phyloP scores from a whole-genome alignment of 2,329 filamentous ascomycete species.

The Cercospora janseana region DNA sequence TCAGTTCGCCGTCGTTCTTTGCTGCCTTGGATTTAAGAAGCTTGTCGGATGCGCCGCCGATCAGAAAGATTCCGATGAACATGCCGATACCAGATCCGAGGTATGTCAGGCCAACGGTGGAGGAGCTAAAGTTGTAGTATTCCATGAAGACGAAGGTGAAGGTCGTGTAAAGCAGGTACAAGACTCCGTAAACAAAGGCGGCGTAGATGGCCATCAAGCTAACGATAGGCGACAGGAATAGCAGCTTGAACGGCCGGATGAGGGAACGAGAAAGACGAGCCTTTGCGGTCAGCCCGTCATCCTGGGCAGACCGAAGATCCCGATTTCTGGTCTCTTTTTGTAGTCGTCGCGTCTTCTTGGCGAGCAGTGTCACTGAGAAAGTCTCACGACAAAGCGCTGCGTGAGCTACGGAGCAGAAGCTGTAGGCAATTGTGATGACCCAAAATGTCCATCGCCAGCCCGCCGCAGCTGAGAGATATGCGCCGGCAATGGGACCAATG shows the following conservation, averaged over 20 bases:
- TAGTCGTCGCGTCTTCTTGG: constrained; percentile 45
- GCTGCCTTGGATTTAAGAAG: constrained; percentile 27
- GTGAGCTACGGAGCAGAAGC: constrained; percentile 32
- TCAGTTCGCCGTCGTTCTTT: constrained; percentile 44
- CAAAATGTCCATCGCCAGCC: constrained; percentile 57
- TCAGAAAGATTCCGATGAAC: constrained; percentile 33
- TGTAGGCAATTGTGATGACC: constrained; percentile 43
- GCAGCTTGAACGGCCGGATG: constrained; percentile 54
- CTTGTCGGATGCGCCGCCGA: constrained; percentile 27
- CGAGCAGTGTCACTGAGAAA: constrained; percentile 48
- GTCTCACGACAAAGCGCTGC: constrained; percentile 47
- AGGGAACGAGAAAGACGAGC: constrained; percentile 46
- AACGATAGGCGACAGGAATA: constrained; percentile 49
- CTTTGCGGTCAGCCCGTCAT: constrained; percentile 39
- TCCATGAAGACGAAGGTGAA: constrained; percentile 45
- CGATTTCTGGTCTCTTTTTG: constrained; percentile 50
- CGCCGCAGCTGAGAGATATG: constrained; percentile 48
- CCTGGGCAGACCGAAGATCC: constrained; percentile 41
- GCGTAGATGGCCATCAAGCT: constrained; percentile 49
- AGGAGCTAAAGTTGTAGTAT: constrained; percentile 42
- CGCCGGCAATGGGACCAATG: constrained; percentile 51
- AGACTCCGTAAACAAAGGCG: constrained; percentile 46
- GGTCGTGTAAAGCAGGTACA: constrained; percentile 43
- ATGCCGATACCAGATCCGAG: constrained; percentile 44
- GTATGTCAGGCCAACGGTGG: constrained; percentile 43